Percentiles rank a stretch among this genome's conserved stretches.
Conservation (phyloP, 805 yeast genomes). For the Pichia thaimueangensis region DNA sequence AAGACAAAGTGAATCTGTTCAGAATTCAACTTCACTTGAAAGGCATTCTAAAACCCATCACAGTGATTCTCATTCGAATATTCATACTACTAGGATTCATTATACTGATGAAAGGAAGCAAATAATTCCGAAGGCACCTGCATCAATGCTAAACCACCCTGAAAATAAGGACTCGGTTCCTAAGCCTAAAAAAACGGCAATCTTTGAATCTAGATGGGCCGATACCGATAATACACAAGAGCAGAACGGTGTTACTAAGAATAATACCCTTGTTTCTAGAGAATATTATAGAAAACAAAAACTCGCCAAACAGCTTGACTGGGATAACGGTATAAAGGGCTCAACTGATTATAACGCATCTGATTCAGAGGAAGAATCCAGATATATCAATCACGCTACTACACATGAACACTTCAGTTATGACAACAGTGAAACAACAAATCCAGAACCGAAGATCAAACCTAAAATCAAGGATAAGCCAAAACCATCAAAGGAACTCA, state of each 20-base stretch:
- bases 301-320: background rate
- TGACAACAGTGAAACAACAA: background rate
- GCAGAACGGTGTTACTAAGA: too few relatives aligned
- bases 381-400: background rate
- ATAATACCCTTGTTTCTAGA: background rate
- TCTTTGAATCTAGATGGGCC: background rate
- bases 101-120: background rate
- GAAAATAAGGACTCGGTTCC: background rate
- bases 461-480: constrained; percentile 1
- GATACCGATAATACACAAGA: background rate
- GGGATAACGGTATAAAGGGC: background rate
- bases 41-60: too few relatives aligned
- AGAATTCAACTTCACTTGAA: too few relatives aligned
- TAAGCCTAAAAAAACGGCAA: background rate
- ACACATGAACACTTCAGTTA: background rate
- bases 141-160: background rate
- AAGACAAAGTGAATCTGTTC: too few relatives aligned
- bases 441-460: background rate
- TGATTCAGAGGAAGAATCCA: background rate
- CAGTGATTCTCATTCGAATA: too few relatives aligned
- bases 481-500: constrained; percentile 1
- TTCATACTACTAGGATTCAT: background rate
- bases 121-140: background rate
- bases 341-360: background rate
- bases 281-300: background rate